These are phyloP conservation scores for Penicillium sp. DNA, from an alignment of 2,329 filamentous ascomycete species.

Conservation along the genomic window DNA sequence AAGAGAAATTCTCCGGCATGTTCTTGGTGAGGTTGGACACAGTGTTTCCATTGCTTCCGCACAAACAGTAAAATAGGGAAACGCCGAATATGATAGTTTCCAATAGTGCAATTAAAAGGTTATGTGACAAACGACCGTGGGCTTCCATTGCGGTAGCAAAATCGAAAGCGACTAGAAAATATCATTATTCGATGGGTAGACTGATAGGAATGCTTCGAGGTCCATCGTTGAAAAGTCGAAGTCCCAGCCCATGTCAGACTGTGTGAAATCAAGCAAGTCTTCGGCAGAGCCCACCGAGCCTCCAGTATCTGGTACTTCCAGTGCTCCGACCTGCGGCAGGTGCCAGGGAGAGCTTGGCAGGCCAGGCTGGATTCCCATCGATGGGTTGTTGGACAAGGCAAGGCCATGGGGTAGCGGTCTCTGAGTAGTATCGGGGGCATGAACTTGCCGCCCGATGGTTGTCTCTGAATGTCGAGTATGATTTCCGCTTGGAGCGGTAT, in stretches of 20 bases:
- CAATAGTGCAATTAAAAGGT: too few relatives aligned
- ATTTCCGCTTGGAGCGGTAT: not conserved
- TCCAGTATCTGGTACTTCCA: slow-evolving; percentile 22
- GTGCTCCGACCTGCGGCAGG: slow-evolving; percentile 20
- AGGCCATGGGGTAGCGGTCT: not conserved
- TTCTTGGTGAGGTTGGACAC: too few relatives aligned
- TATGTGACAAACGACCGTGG: too few relatives aligned
- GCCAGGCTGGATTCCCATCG: slow-evolving; percentile 5
- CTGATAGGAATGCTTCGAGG: slow-evolving; percentile 40
- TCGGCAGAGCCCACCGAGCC: slow-evolving; percentile 29
- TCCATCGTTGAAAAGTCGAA: slow-evolving; percentile 46
- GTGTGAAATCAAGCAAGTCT: slow-evolving; percentile 38
- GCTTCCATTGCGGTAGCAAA: not conserved
- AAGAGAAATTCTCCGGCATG: too few relatives aligned
- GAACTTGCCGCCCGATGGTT: not conserved
- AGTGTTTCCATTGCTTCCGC: too few relatives aligned
- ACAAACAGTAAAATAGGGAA: too few relatives aligned
- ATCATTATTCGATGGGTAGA: slow-evolving; percentile 28
- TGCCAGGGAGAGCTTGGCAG: slow-evolving; percentile 25
- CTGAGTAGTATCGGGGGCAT: not conserved
- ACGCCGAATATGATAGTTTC: too few relatives aligned
- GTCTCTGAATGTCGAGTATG: not conserved
- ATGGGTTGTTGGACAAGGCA: not conserved
- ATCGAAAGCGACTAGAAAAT: not conserved
- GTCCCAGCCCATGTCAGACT: slow-evolving; percentile 42